Evolutionary conservation across 306 rosid species (phyloP).

Genomic region (Fagus crenata): DNA sequence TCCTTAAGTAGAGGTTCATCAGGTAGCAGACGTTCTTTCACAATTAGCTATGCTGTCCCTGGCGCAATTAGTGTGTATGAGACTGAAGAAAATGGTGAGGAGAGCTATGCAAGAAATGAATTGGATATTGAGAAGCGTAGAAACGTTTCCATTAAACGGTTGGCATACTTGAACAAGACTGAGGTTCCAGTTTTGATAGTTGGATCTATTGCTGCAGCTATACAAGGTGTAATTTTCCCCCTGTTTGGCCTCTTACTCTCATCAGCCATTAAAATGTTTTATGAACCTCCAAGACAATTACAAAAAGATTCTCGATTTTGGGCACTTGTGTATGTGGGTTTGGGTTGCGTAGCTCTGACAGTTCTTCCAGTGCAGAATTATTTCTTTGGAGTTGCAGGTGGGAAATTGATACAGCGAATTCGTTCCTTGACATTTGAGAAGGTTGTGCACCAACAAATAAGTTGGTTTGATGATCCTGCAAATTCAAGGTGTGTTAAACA

Average conservation of each 20-base stretch:
- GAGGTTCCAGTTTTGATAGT: conserved; percentile 58
- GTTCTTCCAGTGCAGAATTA: conserved; percentile 49
- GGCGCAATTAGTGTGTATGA: conserved; percentile 24
- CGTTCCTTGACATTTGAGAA: conserved; percentile 72
- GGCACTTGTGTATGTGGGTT: conserved; percentile 55
- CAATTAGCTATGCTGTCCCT: conserved; percentile 38
- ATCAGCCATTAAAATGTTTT: conserved; percentile 60
- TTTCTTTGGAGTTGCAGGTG: conserved; percentile 80
- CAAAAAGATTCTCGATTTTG: conserved; percentile 58
- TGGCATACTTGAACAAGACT: conserved; percentile 66
- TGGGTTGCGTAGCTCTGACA: conserved; percentile 50
- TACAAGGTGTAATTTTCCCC: conserved; percentile 68
- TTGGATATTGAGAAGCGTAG: conserved; percentile 11
- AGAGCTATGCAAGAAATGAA: conserved; percentile 11
- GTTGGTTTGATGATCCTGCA: conserved; percentile 88
- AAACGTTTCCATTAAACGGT: conserved; percentile 47
- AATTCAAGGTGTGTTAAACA: conserved; percentile 64
- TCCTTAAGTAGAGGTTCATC: conserved; percentile 59
- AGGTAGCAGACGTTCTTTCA: conserved; percentile 27
- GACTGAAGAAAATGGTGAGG: conserved; percentile 15
- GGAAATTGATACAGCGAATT: conserved; percentile 66
- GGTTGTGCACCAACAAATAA: conserved; percentile 77
- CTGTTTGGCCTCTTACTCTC: conserved; percentile 73
- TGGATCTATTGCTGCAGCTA: conserved; percentile 64
- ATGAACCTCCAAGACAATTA: conserved; percentile 51